Conservation (phyloP, 495 filamentous ascomycete species). For the Aspergillus heteromorphus region DNA sequence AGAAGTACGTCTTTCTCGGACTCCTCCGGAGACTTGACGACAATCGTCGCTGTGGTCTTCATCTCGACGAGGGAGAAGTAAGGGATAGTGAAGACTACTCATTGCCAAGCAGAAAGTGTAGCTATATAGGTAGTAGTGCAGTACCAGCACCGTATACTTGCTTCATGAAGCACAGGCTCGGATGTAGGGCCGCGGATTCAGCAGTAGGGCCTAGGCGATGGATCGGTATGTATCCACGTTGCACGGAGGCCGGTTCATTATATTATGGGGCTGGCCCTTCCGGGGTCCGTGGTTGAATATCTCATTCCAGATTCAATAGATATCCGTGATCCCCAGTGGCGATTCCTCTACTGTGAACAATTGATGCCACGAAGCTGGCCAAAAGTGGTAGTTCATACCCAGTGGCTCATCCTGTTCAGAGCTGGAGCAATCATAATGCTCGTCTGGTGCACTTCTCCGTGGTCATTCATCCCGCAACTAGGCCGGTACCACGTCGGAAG, state of each 20-base stretch:
- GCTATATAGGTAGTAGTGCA: background rate
- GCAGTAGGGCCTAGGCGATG: background rate
- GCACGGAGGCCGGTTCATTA: background rate
- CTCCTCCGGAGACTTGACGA: constrained; percentile 12
- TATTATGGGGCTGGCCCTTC: background rate
- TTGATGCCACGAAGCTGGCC: background rate
- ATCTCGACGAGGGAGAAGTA: background rate
- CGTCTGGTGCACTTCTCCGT: background rate
- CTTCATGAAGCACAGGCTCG: background rate
- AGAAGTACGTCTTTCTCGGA: constrained; percentile 19
- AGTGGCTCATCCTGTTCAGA: no score
- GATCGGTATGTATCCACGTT: background rate
- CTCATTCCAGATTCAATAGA: background rate
- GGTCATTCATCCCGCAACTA: background rate
- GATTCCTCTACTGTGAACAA: background rate
- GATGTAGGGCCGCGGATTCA: background rate
- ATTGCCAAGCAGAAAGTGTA: background rate
- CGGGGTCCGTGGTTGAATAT: background rate
- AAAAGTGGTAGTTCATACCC: background rate
- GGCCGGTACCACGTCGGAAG: constrained; percentile 1
- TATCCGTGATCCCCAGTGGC: background rate
- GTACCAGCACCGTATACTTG: background rate
- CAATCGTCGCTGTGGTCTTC: background rate
- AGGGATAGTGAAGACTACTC: background rate
- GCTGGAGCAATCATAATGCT: background rate